Percentiles rank a stretch among this genome's conserved stretches.
These are phyloP conservation scores for Vanderwaltozyma tropicalis DNA, from an alignment of 805 yeast genomes.

Conservation along the genomic window DNA sequence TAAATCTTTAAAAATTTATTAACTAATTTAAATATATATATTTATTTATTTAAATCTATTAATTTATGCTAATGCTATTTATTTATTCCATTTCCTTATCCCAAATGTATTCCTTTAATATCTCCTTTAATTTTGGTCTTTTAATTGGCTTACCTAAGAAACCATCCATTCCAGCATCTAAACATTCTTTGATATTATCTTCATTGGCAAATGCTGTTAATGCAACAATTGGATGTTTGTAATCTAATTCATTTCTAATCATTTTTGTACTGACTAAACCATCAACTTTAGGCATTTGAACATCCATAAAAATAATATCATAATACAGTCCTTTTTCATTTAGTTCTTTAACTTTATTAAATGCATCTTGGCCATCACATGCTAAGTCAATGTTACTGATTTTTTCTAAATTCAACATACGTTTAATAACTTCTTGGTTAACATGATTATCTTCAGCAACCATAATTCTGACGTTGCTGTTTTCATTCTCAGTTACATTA, in stretches of 20 bases:
- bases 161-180: slow-evolving; percentile 83
- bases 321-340: slow-evolving; percentile 34
- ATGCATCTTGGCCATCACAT: slow-evolving; percentile 84
- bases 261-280: slow-evolving; percentile 75
- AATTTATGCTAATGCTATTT: background rate
- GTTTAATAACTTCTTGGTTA: slow-evolving; percentile 83
- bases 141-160: slow-evolving; percentile 83
- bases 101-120: slow-evolving; percentile 29
- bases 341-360: slow-evolving; percentile 48
- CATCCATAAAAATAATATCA: slow-evolving; percentile 89
- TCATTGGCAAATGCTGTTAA: slow-evolving; percentile 93
- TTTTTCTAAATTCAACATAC: slow-evolving; percentile 85
- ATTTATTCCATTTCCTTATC: background rate
- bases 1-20: too few relatives aligned
- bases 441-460: slow-evolving; percentile 93
- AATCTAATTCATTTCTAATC: slow-evolving; percentile 56
- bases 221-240: slow-evolving; percentile 74
- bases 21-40: background rate
- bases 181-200: slow-evolving; percentile 74
- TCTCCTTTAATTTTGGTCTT: slow-evolving; percentile 53
- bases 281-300: slow-evolving; percentile 92
- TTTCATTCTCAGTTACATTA: slow-evolving; percentile 14
- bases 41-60: background rate
- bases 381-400: slow-evolving; percentile 63
- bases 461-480: slow-evolving; percentile 35